Evolutionary conservation across 768 basidiomycete species (phyloP).

Genomic region (Suillus ampliporus): DNA sequence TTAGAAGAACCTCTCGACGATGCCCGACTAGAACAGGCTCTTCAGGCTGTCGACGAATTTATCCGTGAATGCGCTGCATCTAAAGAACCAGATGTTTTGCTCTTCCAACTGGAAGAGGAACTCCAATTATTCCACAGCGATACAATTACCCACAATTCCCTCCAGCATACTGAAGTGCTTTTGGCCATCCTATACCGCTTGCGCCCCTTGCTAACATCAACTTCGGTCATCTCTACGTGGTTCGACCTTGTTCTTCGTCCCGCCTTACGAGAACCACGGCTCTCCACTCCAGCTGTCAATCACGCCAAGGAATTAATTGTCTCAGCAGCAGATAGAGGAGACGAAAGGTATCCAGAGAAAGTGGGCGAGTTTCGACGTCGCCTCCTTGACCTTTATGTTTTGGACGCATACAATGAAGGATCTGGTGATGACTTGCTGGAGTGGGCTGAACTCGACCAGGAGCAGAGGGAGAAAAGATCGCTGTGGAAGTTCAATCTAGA

Average conservation of each 20-base stretch:
- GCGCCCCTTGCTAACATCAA: conserved; percentile 61
- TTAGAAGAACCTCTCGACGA: conserved; percentile 61
- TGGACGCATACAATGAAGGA: conserved; percentile 78
- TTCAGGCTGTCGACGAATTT: conserved; percentile 59
- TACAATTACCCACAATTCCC: conserved; percentile 64
- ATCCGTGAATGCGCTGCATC: conserved; percentile 55
- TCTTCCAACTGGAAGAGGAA: conserved; percentile 66
- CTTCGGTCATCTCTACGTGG: conserved; percentile 77
- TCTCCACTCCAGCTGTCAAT: conserved; percentile 60
- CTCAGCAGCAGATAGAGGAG: conserved; percentile 57
- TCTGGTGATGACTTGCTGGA: conserved; percentile 78
- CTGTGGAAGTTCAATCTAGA: conserved; percentile 84
- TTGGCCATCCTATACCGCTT: conserved; percentile 70
- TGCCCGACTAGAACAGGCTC: conserved; percentile 53
- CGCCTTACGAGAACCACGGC: conserved; percentile 74
- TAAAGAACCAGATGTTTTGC: conserved; percentile 48
- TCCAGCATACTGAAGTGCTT: conserved; percentile 68
- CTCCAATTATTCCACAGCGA: conserved; percentile 68
- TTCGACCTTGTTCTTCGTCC: conserved; percentile 82
- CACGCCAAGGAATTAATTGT: conserved; percentile 78
- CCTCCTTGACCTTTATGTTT: conserved; percentile 75
- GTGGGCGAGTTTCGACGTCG: conserved; percentile 69
- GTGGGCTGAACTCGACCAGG: conserved; percentile 69
- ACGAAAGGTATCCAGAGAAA: conserved; percentile 51
- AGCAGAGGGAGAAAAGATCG: conserved; percentile 61